A percentile compares a stretch with the other conserved stretches of the same genome.
These are phyloP conservation scores for Magnaporthiopsis rhizophila DNA, from an alignment of 2,329 filamentous ascomycete species.

Conservation along the genomic window DNA sequence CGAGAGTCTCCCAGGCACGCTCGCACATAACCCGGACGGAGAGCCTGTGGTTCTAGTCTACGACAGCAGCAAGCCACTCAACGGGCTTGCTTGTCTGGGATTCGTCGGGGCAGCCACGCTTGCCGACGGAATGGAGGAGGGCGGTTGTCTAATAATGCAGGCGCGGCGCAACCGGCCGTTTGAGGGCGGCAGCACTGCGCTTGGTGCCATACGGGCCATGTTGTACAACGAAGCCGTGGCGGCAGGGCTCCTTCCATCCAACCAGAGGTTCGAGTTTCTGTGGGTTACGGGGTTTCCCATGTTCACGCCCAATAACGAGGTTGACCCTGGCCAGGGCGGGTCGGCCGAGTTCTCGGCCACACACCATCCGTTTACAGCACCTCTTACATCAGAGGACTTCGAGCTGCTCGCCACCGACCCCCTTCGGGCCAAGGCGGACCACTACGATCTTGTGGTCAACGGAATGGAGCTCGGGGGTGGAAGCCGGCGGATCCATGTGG, in stretches of 20 bases:
- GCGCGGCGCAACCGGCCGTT: conserved; percentile 60
- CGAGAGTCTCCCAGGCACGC: conserved; percentile 46
- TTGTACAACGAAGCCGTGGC: conserved; percentile 63
- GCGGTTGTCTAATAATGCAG: conserved; percentile 76
- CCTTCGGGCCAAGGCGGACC: conserved; percentile 66
- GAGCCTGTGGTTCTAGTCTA: conserved; percentile 71
- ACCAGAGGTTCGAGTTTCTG: conserved; percentile 54
- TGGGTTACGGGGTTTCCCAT: conserved; percentile 92
- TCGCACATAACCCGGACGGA: conserved; percentile 65
- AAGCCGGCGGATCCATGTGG: conserved; percentile 83
- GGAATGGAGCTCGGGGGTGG: conserved; percentile 91
- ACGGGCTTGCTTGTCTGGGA: conserved; percentile 70
- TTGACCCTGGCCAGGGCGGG: conserved; percentile 73
- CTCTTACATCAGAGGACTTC: conserved; percentile 62
- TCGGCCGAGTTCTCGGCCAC: conserved; percentile 73
- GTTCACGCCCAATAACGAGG: conserved; percentile 65
- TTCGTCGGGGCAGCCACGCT: conserved; percentile 57
- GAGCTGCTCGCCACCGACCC: conserved; percentile 67
- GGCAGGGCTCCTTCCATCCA: conserved; percentile 43
- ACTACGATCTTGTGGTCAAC: conserved; percentile 95
- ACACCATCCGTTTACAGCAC: conserved; percentile 94
- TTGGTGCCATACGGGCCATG: conserved; percentile 66
- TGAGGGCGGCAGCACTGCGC: conserved; percentile 60
- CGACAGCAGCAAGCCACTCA: conserved; percentile 64
- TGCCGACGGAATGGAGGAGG: conserved; percentile 44